Percentiles rank a stretch among this genome's conserved stretches.
Evolutionary conservation across 306 rosid genomes (phyloP).

Genomic region (Dryas octopetala): DNA sequence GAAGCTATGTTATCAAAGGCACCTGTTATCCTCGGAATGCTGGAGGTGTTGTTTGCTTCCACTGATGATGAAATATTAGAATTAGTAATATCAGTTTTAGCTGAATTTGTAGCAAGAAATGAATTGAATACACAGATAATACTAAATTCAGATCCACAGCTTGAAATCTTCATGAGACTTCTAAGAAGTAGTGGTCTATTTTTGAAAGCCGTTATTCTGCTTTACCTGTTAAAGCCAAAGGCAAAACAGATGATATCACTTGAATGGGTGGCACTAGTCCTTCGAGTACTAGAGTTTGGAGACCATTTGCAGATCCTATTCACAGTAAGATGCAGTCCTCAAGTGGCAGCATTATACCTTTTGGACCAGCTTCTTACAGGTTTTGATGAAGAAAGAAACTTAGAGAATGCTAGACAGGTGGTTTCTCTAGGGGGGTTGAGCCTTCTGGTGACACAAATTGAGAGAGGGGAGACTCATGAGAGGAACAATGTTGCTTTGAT

Average conservation of each 20-base stretch:
- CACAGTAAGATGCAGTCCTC: constrained; percentile 68
- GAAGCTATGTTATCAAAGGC: constrained; percentile 57
- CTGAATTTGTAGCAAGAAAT: constrained; percentile 51
- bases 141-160: constrained; percentile 75
- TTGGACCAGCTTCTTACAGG: constrained; percentile 77
- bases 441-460: constrained; percentile 51
- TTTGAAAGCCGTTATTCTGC: constrained; percentile 72
- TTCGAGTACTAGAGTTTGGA: constrained; percentile 78
- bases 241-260: constrained; percentile 80
- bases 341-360: constrained; percentile 70
- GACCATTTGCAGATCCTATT: constrained; percentile 71
- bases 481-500: constrained; percentile 49
- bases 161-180: constrained; percentile 62
- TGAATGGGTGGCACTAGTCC: constrained; percentile 79
- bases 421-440: constrained; percentile 74
- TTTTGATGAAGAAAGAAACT: constrained; percentile 80
- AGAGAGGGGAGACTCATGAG: constrained; percentile 56
- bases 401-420: constrained; percentile 77
- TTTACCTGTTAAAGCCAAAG: constrained; percentile 63
- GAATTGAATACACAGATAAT: constrained; percentile 44
- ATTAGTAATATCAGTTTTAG: constrained; percentile 60
- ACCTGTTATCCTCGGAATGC: constrained; percentile 62
- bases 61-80: constrained; percentile 71
- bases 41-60: constrained; percentile 72
- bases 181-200: constrained; percentile 68